Base-by-base conservation (phyloP, 805 yeast genomes). In the Ogataea nakhonphanomensis region DNA sequence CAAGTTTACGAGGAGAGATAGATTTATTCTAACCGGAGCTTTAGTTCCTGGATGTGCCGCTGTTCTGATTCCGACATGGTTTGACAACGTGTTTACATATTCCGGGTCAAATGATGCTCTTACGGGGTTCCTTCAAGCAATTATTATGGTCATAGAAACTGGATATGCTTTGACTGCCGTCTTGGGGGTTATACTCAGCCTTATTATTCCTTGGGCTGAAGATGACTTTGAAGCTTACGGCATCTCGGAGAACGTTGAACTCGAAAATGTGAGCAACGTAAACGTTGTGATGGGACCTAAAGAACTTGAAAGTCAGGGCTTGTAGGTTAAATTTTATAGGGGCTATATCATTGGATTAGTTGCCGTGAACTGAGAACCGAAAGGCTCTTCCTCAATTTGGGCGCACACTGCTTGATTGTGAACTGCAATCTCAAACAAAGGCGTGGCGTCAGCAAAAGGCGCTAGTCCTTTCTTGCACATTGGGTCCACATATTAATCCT, bases 141-240 rank as follows among this genome's bases (percentile, higher is more conserved):
- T 75, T 38, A 61, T 69, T 15, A 65, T 74, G 49, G 77, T 75
- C 29, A 68, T 74, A 76, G 78, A 74, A 56, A 73, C 78, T 14
- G 78, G 79, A 23, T 75, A 72, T 46, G 79, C 80, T 14, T 63
- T 74, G 34, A 63, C 79, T 21, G 80, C 79, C 11, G 67, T 75
- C 49, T 25, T 74, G 37, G 79, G 78, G 30, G 70, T 74, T 17
- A 63, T 74, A 20, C 59, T 75, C 32, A 74, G 74, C 58, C 57
- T 73, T 39, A n/a, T 71, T n/a, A 53, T 74, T 35, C 78, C 79
- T 8, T 77, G 72, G 53, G 70, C 72, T 26, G 47, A 51, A 22
- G 80, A 74, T 51, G 77, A 72, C 13, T 50, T 62, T 24, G 78
- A 73, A 55, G 71, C 62, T 37, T 27, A 27, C 30, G 30, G 30